Conservation (phyloP, 2,329 filamentous ascomycete species). For the Fonsecaea nubica region DNA sequence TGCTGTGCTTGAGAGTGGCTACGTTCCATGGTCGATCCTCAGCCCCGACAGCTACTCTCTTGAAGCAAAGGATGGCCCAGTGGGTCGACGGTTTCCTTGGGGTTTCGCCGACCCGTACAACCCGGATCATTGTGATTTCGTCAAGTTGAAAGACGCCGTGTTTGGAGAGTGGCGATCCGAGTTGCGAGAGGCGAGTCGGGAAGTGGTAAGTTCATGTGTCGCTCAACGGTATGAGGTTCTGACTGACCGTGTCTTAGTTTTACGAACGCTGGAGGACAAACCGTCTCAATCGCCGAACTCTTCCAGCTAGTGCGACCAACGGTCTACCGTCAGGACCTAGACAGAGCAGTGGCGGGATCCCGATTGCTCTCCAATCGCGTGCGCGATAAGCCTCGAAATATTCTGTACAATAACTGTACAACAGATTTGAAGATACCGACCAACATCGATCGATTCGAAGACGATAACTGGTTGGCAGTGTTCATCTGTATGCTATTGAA, state of each 20-base stretch:
- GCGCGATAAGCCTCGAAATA: constrained; percentile 19
- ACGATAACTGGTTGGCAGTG: neutral
- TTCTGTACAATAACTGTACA: constrained; percentile 52
- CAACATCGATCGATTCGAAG: constrained; percentile 12
- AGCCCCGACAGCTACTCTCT: constrained; percentile 82
- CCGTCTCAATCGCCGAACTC: constrained; percentile 35
- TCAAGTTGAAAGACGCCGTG: constrained; percentile 85
- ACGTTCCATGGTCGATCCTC: constrained; percentile 88
- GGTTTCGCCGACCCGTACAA: constrained; percentile 95
- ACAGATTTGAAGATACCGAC: constrained; percentile 43
- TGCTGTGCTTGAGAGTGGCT: constrained; percentile 45
- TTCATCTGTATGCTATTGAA: constrained; percentile 15
- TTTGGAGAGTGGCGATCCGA: constrained; percentile 94
- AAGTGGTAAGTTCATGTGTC: constrained; percentile 66
- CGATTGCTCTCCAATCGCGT: constrained; percentile 31
- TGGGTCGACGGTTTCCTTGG: constrained; percentile 94
- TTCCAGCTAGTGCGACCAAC: constrained; percentile 20
- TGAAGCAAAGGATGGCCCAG: constrained; percentile 59
- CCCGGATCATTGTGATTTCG: constrained; percentile 89
- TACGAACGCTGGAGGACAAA: constrained; percentile 37
- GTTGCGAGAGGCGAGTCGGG: constrained; percentile 85
- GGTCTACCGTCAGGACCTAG: constrained; percentile 33
- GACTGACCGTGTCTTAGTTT: constrained; percentile 21
- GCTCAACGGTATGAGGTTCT: constrained; percentile 42
- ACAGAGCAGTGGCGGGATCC: constrained; percentile 28